Percentiles rank a stretch among this genome's conserved stretches.
Conservation (phyloP, 495 filamentous ascomycete genomes). For the Coniosporium apollinis region DNA sequence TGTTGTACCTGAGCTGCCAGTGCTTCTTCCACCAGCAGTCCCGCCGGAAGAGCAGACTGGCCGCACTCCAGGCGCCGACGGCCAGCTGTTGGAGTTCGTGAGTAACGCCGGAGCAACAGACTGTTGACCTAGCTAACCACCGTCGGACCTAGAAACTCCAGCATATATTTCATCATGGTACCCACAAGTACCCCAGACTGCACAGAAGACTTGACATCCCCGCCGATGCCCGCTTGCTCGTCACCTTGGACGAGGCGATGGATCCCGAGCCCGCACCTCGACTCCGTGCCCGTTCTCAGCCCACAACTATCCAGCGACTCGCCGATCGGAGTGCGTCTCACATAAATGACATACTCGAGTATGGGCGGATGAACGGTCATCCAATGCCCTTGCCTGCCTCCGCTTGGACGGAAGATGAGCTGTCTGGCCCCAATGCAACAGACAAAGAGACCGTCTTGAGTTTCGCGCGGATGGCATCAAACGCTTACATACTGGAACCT, state of each 20-base stretch:
- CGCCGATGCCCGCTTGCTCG: conserved; percentile 41
- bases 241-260: conserved; percentile 45
- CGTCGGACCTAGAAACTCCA: conserved; percentile 44
- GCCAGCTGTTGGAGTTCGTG: too few species aligned
- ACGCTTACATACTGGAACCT: conserved; percentile 69
- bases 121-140: conserved; percentile 6
- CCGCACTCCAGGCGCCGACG: too few species aligned
- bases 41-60: too few species aligned
- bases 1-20: too few species aligned
- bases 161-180: conserved; percentile 84
- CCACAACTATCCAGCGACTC: conserved; percentile 58
- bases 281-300: conserved; percentile 39
- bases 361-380: conserved; percentile 44
- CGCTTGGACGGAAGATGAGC: conserved; percentile 71
- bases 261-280: conserved; percentile 26
- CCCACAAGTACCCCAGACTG: conserved; percentile 50
- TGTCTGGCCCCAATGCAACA: conserved; percentile 64
- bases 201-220: conserved; percentile 60
- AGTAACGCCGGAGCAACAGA: too few species aligned
- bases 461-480: conserved; percentile 70
- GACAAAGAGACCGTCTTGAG: conserved; percentile 72
- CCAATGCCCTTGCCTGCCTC: conserved; percentile 42
- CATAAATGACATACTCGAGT: conserved; percentile 58
- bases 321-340: conserved; percentile 57
- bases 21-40: too few species aligned